Percentiles rank a stretch among this genome's conserved stretches.
These are phyloP conservation scores for Fusarium agapanthi DNA, from an alignment of 2,329 filamentous ascomycete species.

Conservation along the genomic window DNA sequence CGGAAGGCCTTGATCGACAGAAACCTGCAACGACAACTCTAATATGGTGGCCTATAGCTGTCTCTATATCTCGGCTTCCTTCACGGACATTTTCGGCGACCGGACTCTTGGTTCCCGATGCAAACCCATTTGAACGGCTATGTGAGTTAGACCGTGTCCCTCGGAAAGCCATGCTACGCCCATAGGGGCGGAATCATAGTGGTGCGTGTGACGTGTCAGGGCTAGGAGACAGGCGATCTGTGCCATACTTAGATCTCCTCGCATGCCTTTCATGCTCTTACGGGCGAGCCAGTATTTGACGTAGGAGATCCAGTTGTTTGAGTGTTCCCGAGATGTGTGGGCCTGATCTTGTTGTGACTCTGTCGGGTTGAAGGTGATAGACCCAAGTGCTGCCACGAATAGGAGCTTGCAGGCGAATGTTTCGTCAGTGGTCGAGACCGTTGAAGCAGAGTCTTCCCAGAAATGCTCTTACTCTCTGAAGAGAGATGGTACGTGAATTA, in stretches of 20 bases:
- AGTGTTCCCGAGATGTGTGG: neutral
- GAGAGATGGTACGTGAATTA: neutral
- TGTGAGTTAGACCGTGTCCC: neutral
- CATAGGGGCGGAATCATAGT: neutral
- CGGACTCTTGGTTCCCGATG: neutral
- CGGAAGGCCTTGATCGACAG: neutral
- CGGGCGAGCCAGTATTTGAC: neutral
- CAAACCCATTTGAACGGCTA: neutral
- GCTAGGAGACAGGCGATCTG: neutral
- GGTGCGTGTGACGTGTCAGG: neutral
- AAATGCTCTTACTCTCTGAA: neutral
- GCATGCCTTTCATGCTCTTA: neutral
- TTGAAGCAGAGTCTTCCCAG: neutral
- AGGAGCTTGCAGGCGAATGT: neutral
- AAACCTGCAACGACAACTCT: neutral
- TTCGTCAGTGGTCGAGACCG: neutral
- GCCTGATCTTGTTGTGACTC: neutral
- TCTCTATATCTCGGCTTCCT: neutral
- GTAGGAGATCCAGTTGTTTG: neutral
- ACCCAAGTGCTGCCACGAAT: neutral
- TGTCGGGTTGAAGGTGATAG: neutral
- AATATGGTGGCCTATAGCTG: neutral
- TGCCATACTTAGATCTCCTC: neutral
- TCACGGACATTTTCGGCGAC: neutral
- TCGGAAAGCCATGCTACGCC: neutral